Conservation (phyloP, 1,284 basidiomycete genomes). For the Tremellales sp. region DNA sequence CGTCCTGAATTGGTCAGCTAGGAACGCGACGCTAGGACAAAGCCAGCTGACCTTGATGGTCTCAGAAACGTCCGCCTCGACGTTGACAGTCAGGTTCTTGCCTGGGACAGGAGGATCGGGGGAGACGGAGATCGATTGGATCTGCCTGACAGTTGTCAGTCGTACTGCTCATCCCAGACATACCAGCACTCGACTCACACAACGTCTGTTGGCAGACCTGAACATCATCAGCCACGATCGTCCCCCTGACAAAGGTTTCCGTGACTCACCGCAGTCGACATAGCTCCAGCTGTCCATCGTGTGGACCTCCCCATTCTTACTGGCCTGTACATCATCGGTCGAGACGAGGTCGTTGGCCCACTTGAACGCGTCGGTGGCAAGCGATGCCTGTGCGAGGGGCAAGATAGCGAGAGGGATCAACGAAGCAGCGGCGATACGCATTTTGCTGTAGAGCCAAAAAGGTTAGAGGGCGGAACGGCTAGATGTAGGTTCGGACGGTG, state of each 20-base stretch:
- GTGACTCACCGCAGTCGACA: constrained; percentile 45
- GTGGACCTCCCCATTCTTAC: constrained; percentile 29
- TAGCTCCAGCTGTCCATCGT: constrained; percentile 45
- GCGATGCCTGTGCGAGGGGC: constrained; percentile 20
- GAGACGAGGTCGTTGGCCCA: constrained; percentile 31
- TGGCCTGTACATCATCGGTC: constrained; percentile 1
- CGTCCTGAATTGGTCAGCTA: constrained; percentile 58
- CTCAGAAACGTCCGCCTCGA: constrained; percentile 59
- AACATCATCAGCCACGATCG: neutral
- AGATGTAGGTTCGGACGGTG: too few relatives aligned
- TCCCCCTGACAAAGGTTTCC: neutral
- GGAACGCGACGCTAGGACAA: neutral
- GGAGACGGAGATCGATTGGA: constrained; percentile 63
- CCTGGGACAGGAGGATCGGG: constrained; percentile 84
- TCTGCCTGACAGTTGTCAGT: constrained; percentile 32
- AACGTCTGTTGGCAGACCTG: constrained; percentile 44
- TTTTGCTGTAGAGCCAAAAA: too few relatives aligned
- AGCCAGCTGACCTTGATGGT: constrained; percentile 60
- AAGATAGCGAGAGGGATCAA: constrained; percentile 28
- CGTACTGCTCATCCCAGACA: neutral
- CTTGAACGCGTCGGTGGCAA: constrained; percentile 24
- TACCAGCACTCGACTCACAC: constrained; percentile 41
- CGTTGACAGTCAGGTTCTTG: constrained; percentile 73
- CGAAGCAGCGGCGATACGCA: neutral
- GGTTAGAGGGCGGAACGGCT: too few relatives aligned